Evolutionary conservation across 179 eudicot genomes (phyloP).

Genomic region (Corrigiola litoralis): DNA sequence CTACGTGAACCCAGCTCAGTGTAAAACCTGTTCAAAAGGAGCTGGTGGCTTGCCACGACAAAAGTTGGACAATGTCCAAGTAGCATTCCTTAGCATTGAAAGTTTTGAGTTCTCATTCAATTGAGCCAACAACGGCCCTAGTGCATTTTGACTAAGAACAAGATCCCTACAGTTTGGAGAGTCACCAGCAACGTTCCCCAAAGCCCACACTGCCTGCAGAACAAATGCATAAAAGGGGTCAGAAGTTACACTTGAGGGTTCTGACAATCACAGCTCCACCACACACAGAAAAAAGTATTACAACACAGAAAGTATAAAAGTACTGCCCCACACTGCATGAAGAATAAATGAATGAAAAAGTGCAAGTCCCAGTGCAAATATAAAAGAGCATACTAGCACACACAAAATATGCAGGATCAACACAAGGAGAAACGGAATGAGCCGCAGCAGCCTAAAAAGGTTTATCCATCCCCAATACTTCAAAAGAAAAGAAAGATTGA

Average conservation of each 20-base stretch:
- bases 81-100: slow-evolving; percentile 86
- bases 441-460: neutral
- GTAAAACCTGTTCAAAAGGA: slow-evolving; percentile 69
- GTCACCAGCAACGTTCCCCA: slow-evolving; percentile 54
- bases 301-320: too few relatives aligned
- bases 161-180: slow-evolving; percentile 52
- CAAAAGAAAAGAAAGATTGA: neutral
- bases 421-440: neutral
- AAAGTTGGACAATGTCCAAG: slow-evolving; percentile 84
- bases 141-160: slow-evolving; percentile 39
- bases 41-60: slow-evolving; percentile 91
- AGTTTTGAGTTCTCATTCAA: slow-evolving; percentile 74
- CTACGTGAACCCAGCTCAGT: neutral
- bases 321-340: too few relatives aligned
- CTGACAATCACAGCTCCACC: too few relatives aligned
- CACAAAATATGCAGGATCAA: neutral
- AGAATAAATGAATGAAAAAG: too few relatives aligned
- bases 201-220: slow-evolving; percentile 48
- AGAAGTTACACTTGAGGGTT: neutral
- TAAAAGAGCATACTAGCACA: neutral
- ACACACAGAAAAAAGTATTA: too few relatives aligned
- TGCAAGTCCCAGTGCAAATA: too few relatives aligned
- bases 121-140: slow-evolving; percentile 64
- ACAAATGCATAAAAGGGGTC: neutral
- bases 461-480: neutral